Evolutionary conservation across 257 asterid genomes (phyloP), one percentile per base, ranked within the genome.

Genomic region (Nicotiana attenuata): DNA sequence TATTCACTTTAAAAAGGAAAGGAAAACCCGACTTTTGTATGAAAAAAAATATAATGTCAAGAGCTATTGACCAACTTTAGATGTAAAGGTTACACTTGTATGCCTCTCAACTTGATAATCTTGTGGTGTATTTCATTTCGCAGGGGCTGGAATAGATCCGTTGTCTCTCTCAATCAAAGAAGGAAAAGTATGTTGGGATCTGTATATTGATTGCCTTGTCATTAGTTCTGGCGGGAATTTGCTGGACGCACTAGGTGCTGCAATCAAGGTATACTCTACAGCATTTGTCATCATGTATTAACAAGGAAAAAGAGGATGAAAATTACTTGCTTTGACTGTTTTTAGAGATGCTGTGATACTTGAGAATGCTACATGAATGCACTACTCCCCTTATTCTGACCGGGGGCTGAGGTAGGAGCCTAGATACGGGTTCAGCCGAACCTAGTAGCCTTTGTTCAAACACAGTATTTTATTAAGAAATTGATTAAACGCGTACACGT

Each of bases 141-240:
- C 92, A 95, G 98, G 97, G 80, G 97, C 97, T 85, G 97, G 96
- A 73, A 93, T 96, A 50, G 95, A 93, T 85, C 97, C 90, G 76
- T 87, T 93, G 5, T 92, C 98, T 78, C 88, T 96, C 80, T 90
- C 89, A 80, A 90, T 94, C 81, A 92, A 92, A 73, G 90, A 89
- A 67, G 98, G 98, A 83, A 93, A 93, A 87, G 92, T 91, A 78
- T 96, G 98, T 87, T 96, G 98, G 99, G 97, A 93, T 90, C 97
- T 96, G 67, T 93, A 96, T 65, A 90, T 93, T 56, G 99, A 96
- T 71, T 93, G 93, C 77, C 96, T 95, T 65, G 94, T 95, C 6
- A 89, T 95, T 83, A 92, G 97, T 82, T 92, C 99, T n/a, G 97
- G 90, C 91, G 99, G 98, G 63, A 95, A 95, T 86, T 82, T 95